Percentiles rank a stretch among this genome's conserved stretches.
phyloP scores from a whole-genome alignment of 805 yeast species.

The Tanozyma kutaoensis region DNA sequence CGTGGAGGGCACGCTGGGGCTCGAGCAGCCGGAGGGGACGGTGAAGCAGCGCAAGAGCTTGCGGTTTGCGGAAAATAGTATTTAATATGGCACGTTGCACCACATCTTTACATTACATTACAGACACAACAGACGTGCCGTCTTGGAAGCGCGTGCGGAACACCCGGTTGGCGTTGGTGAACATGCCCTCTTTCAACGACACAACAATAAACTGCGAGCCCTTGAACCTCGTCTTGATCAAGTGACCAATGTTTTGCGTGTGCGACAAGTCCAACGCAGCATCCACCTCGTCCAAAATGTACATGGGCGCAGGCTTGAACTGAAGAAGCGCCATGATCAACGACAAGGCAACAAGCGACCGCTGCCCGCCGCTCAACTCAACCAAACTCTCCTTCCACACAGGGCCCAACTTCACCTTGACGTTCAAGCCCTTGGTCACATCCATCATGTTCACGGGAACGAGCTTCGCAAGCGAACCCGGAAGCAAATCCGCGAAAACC shows the following conservation, averaged over 20 bases:
- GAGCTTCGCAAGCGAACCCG: conserved; percentile 80
- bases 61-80: too few species aligned
- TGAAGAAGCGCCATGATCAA: conserved; percentile 84
- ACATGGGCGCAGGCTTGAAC: conserved; percentile 98
- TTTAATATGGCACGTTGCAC: too few species aligned
- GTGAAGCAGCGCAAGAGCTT: too few species aligned
- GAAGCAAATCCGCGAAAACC: conserved; percentile 78
- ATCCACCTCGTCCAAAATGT: conserved; percentile 93
- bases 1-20: too few species aligned
- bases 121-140: conserved; percentile 85
- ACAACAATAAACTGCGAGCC: conserved; percentile 96
- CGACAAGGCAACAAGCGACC: conserved; percentile 87
- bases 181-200: conserved; percentile 95
- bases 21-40: too few species aligned
- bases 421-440: conserved; percentile 82
- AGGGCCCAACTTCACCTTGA: conserved; percentile 76
- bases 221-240: conserved; percentile 87
- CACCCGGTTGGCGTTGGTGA: conserved; percentile 89
- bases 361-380: conserved; percentile 93
- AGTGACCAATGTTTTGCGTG: conserved; percentile 93
- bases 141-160: conserved; percentile 92
- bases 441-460: conserved; percentile 73
- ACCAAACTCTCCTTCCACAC: conserved; percentile 95
- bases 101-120: too few species aligned
- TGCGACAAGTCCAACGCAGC: conserved; percentile 96